These are phyloP conservation scores for Amoeboaphelidium protococcarum DNA, from an alignment of 371 early-diverging fungal genomes.

Conservation along the genomic window DNA sequence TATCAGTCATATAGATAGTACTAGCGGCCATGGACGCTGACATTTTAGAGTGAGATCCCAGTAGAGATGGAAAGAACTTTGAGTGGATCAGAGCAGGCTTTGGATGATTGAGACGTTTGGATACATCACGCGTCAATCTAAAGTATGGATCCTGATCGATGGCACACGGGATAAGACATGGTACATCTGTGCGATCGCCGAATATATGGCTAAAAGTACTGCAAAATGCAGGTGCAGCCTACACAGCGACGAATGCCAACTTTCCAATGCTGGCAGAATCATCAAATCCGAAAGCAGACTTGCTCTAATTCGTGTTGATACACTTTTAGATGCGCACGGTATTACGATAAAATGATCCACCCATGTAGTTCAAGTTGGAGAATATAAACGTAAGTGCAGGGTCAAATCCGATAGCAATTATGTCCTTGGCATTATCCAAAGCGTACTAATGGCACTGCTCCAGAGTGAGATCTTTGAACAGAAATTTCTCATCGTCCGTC, in stretches of 20 bases:
- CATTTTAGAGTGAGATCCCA: conserved; percentile 96
- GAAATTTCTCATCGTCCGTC: conserved; percentile 99
- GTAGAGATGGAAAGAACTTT: conserved; percentile 92
- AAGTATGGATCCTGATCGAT: conserved; percentile 99
- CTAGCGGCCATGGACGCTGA: conserved; percentile 70
- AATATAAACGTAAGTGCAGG: conserved; percentile 98
- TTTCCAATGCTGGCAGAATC: conserved; percentile 73
- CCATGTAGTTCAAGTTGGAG: conserved; percentile 70
- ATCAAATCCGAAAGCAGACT: conserved; percentile 72
- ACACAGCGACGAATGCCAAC: conserved; percentile 64
- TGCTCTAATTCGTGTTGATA: conserved; percentile 57
- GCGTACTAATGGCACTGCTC: conserved; percentile 61
- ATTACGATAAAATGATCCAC: conserved; percentile 71
- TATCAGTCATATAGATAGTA: conserved; percentile 89
- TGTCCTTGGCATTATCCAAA: conserved; percentile 78
- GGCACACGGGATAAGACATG: conserved; percentile 94
- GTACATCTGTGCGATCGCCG: conserved; percentile 61
- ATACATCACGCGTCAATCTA: conserved; percentile 94
- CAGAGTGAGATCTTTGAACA: conserved; percentile 79
- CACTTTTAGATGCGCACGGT: conserved; percentile 57
- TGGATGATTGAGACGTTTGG: conserved; percentile 71
- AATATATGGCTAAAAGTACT: conserved; percentile 87
- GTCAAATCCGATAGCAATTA: conserved; percentile 94
- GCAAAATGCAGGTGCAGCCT: conserved; percentile 85
- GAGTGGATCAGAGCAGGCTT: conserved; percentile 91